A percentile compares a stretch with the other conserved stretches of the same genome.
Conservation (phyloP, 2,329 filamentous ascomycete genomes). For the Colletotrichum navitas region DNA sequence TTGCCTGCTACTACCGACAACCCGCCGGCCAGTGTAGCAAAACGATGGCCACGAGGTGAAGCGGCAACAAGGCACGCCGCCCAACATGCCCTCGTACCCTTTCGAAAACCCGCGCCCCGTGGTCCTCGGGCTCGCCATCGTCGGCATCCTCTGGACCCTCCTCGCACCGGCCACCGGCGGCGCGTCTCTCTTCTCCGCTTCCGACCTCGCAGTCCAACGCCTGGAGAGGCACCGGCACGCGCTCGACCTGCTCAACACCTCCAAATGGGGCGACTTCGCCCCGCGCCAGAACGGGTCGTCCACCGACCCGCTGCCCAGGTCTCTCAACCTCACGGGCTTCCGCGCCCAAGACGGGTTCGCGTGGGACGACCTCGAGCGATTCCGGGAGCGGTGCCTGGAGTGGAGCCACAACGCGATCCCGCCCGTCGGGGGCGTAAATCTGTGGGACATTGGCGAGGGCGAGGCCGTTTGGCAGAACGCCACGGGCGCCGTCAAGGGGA, state of each 20-base stretch:
- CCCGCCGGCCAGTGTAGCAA: constrained; percentile 15
- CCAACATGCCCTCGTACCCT: constrained; percentile 59
- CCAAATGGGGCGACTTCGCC: constrained; percentile 71
- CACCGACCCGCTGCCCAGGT: constrained; percentile 50
- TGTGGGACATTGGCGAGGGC: constrained; percentile 54
- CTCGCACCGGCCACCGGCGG: constrained; percentile 46
- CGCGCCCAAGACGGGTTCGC: constrained; percentile 79
- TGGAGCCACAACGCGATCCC: constrained; percentile 68
- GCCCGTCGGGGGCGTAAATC: constrained; percentile 54
- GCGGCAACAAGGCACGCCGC: constrained; percentile 41
- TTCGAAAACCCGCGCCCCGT: constrained; percentile 53
- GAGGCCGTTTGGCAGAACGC: constrained; percentile 79
- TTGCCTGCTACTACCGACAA: neutral
- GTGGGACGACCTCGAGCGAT: constrained; percentile 79
- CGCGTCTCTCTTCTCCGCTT: constrained; percentile 55
- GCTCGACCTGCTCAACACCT: constrained; percentile 66
- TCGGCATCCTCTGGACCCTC: constrained; percentile 60
- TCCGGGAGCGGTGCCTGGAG: constrained; percentile 74
- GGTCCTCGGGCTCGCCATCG: constrained; percentile 56
- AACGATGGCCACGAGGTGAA: constrained; percentile 33
- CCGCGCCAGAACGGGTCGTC: constrained; percentile 51
- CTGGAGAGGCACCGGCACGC: constrained; percentile 65
- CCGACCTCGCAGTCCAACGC: constrained; percentile 50
- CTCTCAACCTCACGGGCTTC: constrained; percentile 82
- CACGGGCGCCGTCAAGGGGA: constrained; percentile 81